Evolutionary conservation across 768 basidiomycete species (phyloP), one percentile per base, ranked within the genome.

Genomic region (Lentinula detonsa): DNA sequence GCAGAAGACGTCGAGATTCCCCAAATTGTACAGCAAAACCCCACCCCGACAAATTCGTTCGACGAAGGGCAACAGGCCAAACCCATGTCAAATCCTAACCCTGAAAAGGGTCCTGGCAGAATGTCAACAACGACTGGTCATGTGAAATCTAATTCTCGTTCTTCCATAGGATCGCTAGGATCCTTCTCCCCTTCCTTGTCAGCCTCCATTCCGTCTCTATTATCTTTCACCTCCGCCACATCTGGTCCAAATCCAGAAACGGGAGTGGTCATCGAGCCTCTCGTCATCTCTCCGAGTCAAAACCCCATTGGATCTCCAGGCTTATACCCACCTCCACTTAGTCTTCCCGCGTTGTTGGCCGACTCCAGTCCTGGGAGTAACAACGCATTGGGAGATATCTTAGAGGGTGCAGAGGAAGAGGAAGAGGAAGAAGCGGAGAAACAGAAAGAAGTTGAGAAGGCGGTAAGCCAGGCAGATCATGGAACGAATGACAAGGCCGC

Each of bases 321-420:
- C 43, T 62, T 68, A 55, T 66, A 76, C 58, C 71, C 76, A 15
- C 70, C 77, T 6, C 74, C 78, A n/a, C 69, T 76, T 15, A 71
- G 80, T 40, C 69, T 74, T 61, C 69, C 18, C 61, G 62, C 50
- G 39, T 73, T 66, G 70, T 67, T 39, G 69, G 37, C 37, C 13
- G 54, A 46, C 16, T 28, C 55, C 34, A 37, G 13, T 15, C 4
- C 53, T 31, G 42, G 39, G 9, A 52, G 43, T 34, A 56, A n/a
- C 11, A 37, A 45, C 40, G 76, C 76, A 0, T 71, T 86, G n/a
- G 83, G 81, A 52, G 82, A 85, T 65, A 86, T 87, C 37, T 79
- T 81, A 8, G 85, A 87, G 67, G 83, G 82, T n/a, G 81, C 80
- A 28, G 28, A 28, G 33, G 85, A 86, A 65, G 83, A 83, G 18